Base-by-base conservation (phyloP, 176 grass and related monocot genomes). In the Thinopyrum elongatum region DNA sequence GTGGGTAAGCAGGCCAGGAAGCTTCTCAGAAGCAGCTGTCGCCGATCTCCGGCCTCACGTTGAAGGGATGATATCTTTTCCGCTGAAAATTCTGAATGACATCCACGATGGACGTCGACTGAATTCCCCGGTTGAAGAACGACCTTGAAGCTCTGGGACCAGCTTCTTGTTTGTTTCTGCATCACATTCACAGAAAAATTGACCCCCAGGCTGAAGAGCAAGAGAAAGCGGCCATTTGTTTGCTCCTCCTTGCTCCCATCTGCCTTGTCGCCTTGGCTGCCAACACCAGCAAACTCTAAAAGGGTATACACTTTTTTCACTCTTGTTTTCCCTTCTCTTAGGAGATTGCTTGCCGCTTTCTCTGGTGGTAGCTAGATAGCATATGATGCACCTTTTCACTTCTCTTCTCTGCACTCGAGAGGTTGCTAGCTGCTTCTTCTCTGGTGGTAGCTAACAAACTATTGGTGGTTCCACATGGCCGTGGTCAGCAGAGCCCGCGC, bases 211-310 rank as follows among this genome's bases (percentile, higher is more conserved):
- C 42, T 75, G 14, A 30, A 51, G 26, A 30, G 15, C 25, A 75
- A 75, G 42, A 21, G 73, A 76, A 53, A 76, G 46, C 27, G 10
- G 72, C 41, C 72, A 75, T 76, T 76, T 76, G 73, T 76, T 76
- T 16, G 73, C 29, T 53, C 73, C 46, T 76, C 46, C 4, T 76
- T 76, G 27, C 73, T 30, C 19, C 27, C 6, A 17, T 31, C 73
- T 7, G 46, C 73, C 25, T 30, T 74, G 26, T 75, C 72, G 42
- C 72, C 73, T 76, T 22, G 73, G 25, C 26, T 46, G 2, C 72
- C 73, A 76, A 12, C 44, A 55, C 8, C 55, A 58, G 30, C 26
- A 76, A 10, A 76, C 46, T 76, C 59, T 0, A 44, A 46, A 49
- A 76, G 27, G 46, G 72, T 75, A 76, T 53, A 0, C n/a, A 11